phyloP scores from a whole-genome alignment of 1,284 basidiomycete species.

The Ceratobasidium sp. region DNA sequence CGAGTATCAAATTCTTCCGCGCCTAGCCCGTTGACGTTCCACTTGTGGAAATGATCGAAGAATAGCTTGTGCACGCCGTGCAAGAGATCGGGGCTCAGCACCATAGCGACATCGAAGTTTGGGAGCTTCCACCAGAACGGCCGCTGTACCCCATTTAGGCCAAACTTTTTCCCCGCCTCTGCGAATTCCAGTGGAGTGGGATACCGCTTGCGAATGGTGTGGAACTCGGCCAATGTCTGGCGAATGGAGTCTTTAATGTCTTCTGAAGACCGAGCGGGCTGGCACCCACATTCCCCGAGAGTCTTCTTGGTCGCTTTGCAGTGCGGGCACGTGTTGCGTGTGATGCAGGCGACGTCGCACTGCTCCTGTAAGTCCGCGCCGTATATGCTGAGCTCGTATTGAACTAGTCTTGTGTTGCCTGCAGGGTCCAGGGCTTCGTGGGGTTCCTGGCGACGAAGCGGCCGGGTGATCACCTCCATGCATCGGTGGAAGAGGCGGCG shows the following conservation, averaged over 20 bases:
- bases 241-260: too few relatives aligned
- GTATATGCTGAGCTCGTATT: neutral
- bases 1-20: neutral
- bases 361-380: neutral
- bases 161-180: neutral
- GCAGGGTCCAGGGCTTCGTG: conserved; percentile 7
- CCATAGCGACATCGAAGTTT: neutral
- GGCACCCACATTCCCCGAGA: neutral
- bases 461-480: neutral
- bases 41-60: neutral
- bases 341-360: neutral
- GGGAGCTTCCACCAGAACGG: neutral
- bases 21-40: neutral
- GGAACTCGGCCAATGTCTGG: neutral
- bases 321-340: neutral
- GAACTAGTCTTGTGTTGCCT: neutral
- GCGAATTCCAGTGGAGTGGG: neutral
- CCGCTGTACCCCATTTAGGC: neutral
- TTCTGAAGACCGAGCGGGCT: too few relatives aligned
- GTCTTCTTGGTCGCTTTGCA: neutral
- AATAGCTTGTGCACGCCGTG: conserved; percentile 5
- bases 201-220: neutral
- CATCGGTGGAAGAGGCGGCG: conserved; percentile 19
- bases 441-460: neutral
- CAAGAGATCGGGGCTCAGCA: neutral